Conservation (phyloP, 1,284 basidiomycete genomes). For the Ganoderma multipileum region DNA sequence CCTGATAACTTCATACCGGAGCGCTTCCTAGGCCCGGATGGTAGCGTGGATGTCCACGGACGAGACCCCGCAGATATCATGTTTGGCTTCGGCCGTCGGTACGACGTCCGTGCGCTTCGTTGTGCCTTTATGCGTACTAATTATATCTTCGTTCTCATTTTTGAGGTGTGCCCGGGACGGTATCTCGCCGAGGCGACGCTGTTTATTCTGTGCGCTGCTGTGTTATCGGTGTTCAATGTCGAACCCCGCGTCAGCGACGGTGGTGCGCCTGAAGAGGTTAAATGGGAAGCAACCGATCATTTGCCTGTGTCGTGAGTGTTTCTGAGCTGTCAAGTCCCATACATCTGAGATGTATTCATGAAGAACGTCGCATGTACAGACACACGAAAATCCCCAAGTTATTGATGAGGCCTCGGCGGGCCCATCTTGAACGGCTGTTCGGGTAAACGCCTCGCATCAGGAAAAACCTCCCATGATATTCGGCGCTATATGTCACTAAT, state of each 20-base stretch:
- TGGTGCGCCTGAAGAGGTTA: not conserved
- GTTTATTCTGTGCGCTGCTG: conserved; percentile 20
- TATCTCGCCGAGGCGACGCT: conserved; percentile 16
- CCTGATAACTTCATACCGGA: conserved; percentile 26
- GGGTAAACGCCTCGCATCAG: not conserved
- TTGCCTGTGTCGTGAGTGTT: not conserved
- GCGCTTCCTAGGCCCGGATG: conserved; percentile 13
- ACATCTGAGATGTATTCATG: too few relatives aligned
- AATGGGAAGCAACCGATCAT: not conserved
- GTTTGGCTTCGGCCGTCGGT: conserved; percentile 24
- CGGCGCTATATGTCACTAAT: too few relatives aligned
- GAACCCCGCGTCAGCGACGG: conserved; percentile 2
- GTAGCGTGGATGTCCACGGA: not conserved
- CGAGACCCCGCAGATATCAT: conserved; percentile 6
- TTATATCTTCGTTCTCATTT: not conserved
- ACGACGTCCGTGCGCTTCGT: not conserved
- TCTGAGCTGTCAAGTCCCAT: not conserved
- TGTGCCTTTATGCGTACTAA: not conserved
- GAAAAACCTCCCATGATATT: too few relatives aligned
- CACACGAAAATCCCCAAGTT: not conserved
- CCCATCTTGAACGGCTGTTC: not conserved
- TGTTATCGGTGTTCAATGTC: conserved; percentile 19
- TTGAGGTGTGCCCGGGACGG: conserved; percentile 23
- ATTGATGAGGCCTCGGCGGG: not conserved
- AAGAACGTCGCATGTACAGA: not conserved